Base-by-base conservation (phyloP, 768 basidiomycete species). In the Mycena galopus region DNA sequence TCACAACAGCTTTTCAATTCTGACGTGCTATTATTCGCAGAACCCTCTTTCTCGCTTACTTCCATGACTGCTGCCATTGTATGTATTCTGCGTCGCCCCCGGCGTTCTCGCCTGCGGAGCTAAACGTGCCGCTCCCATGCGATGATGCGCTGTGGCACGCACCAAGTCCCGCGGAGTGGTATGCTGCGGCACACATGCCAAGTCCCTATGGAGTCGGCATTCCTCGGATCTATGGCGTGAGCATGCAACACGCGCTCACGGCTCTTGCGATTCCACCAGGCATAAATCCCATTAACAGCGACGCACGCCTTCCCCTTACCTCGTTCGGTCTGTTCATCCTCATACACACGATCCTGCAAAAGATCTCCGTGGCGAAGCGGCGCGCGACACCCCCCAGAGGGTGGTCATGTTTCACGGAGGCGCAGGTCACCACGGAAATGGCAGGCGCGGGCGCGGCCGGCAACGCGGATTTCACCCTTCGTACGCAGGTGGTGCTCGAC, bases 111-210 rank as follows among this genome's bases (percentile, higher is more conserved):
- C 81, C 84, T 1, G 75, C 82, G 35, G 89, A 91, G 71, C 81
- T 91, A 19, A 84, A 85, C 63, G 79, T 89, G 32, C 82, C 84
- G 39, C 84, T 92, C 21, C 90, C 90, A 5, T 89, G 88, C 76
- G 90, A 91, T 55, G 86, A 90, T 44, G 83, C 79, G 33, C 81
- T 91, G 0, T 92, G 90, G 90, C 71, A 72, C 17, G 89, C 90
- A 14, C 76, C 78, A 32, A 84, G 81, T 35, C 78, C 87, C 16
- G 75, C 79, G 12, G 88, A 88, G 59, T 92, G 91, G 91, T 82
- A 82, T 65, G 78, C 81, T 33, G 75, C 79, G 21, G 80, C 87
- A 32, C 81, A 83, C 42, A 77, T 76, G 25, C 81, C 84, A 10
- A 88, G 88, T 19, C 80, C 80, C n/a, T 86, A 87, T 73, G 86